Percentiles rank a stretch among this genome's conserved stretches.
These are phyloP conservation scores for Rutstroemia sp. DNA, from an alignment of 2,329 filamentous ascomycete genomes.

Conservation along the genomic window DNA sequence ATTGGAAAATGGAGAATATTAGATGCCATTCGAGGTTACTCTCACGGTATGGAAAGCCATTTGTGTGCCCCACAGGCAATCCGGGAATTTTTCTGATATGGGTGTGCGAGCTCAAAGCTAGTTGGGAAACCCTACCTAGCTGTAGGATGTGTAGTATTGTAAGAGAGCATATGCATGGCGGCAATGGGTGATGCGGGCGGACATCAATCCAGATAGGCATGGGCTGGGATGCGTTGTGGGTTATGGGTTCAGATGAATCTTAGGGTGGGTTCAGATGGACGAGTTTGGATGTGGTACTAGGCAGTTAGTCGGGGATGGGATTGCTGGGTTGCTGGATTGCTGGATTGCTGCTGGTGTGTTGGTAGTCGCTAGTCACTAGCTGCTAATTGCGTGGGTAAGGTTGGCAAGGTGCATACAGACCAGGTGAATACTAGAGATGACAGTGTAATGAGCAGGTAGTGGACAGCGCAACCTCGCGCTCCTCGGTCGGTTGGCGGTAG, in stretches of 20 bases:
- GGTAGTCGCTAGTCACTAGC: too few relatives aligned
- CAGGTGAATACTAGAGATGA: too few relatives aligned
- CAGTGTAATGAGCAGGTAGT: too few relatives aligned
- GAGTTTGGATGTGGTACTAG: too few relatives aligned
- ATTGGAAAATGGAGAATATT: slow-evolving; percentile 5
- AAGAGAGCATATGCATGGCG: not conserved
- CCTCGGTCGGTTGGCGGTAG: too few relatives aligned
- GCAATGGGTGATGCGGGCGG: not conserved
- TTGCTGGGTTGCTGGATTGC: too few relatives aligned
- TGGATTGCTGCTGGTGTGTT: too few relatives aligned
- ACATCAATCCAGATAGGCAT: slow-evolving; percentile 8
- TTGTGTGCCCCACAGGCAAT: slow-evolving; percentile 14
- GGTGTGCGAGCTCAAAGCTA: slow-evolving; percentile 23
- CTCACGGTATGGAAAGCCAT: slow-evolving; percentile 10
- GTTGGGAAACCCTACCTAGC: slow-evolving; percentile 24
- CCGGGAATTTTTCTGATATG: slow-evolving; percentile 18
- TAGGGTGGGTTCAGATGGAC: not conserved
- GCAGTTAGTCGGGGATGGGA: too few relatives aligned
- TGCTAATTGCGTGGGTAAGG: too few relatives aligned
- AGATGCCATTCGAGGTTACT: slow-evolving; percentile 5
- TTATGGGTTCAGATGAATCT: too few relatives aligned
- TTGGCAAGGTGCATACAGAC: too few relatives aligned
- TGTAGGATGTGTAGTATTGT: slow-evolving; percentile 5
- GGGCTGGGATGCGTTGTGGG: not conserved
- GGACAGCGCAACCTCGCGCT: too few relatives aligned